Evolutionary conservation across 208 protist genomes (phyloP).

Genomic region (Leishmania amazonensis): DNA sequence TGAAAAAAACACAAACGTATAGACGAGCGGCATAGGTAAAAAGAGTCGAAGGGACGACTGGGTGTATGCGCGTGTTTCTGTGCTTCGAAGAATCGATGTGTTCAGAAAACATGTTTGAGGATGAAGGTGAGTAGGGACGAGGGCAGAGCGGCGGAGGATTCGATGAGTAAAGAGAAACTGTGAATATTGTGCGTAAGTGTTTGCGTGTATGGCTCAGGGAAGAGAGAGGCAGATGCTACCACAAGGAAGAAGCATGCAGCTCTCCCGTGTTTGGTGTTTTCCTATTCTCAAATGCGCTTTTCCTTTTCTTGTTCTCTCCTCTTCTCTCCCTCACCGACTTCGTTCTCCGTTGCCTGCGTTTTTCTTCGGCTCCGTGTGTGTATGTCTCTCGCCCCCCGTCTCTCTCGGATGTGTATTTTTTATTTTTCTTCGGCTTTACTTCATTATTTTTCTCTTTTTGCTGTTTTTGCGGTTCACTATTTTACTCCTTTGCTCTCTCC

Average conservation of each 20-base stretch:
- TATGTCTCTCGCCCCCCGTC: not conserved
- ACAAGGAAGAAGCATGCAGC: not conserved
- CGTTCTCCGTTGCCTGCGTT: not conserved
- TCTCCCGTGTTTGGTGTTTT: not conserved
- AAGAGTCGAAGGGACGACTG: not conserved
- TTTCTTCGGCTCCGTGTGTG: not conserved
- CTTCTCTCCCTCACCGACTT: not conserved
- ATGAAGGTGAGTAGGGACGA: not conserved
- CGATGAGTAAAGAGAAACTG: not conserved
- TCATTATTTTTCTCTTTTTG: not conserved
- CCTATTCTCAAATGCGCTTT: not conserved
- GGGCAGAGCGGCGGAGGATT: not conserved
- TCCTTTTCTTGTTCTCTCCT: not conserved
- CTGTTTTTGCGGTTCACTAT: not conserved
- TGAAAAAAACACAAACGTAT: not conserved
- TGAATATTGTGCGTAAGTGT: not conserved
- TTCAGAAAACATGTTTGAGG: not conserved
- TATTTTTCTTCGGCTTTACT: no score
- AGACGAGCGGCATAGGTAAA: not conserved
- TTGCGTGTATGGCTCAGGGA: not conserved
- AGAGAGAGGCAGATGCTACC: not conserved
- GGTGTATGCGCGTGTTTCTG: not conserved
- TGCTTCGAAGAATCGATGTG: not conserved
- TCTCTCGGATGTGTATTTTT: not conserved
- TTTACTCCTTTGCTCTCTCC: not conserved